Base-by-base conservation (phyloP, 2,329 filamentous ascomycete species). In the Aspergillus tanneri region DNA sequence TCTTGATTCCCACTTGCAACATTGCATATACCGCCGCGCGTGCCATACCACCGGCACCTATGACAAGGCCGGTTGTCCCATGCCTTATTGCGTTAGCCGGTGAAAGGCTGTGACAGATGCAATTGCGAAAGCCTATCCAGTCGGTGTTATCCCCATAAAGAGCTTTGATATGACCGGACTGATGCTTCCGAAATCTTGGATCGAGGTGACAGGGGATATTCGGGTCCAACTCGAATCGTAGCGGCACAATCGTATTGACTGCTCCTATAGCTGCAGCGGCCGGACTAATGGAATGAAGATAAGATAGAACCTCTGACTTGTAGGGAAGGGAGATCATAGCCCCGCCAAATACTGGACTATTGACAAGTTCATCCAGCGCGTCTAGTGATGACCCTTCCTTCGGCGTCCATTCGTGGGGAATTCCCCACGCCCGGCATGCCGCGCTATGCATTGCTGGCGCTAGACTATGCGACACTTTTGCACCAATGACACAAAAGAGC, bases 121-220 rank as follows among this genome's bases (percentile, higher is more conserved):
- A 65, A 16, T 56, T 52, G 21, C 50, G 43, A 21, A 67, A 57
- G 9, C 64, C 64, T 9, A 67, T 58, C 23, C 59, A 57, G 45
- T 67, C 63, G 0, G 62, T 63, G 38, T 67, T 67, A 19, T 63
- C 58, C 0, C 62, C 63, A 16, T 51, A 55, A 4, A 56, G 53
- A n/a, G 53, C 23, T 3, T 21, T 50, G 10, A 9, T 56, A 49
- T 3, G 56, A 8, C 10, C 30, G 5, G n/a, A n/a, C 5, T 21
- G 34, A 12, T 37, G 34, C 6, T 37, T 4, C 5, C 34, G n/a
- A n/a, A 8, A 10, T 19, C 5, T 16, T 8, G 25, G 25, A n/a
- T 28, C 25, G n/a, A 28, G 25, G n/a, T 28, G 25, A n/a, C n/a
- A n/a, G n/a, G n/a, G n/a, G n/a, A n/a, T n/a, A n/a, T n/a, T n/a